Conservation (phyloP, 1,139 yeast genomes). For the Diutina mesorugosa region DNA sequence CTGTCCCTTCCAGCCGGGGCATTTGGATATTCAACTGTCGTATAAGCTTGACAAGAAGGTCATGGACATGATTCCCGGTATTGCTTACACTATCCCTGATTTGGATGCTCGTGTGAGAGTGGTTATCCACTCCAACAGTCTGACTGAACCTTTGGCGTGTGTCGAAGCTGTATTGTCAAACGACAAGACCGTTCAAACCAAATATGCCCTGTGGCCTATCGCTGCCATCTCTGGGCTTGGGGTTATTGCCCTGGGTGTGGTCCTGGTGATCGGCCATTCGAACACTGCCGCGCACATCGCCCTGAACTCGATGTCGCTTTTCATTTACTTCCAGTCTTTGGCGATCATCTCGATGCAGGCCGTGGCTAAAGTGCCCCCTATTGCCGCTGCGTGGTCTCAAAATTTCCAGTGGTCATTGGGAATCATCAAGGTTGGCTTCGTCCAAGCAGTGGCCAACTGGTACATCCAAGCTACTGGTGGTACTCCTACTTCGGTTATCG, state of each 20-base stretch:
- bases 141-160: conserved; percentile 60
- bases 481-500: conserved; percentile 57
- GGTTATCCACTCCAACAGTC: conserved; percentile 38
- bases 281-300: conserved; percentile 96
- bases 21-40: conserved; percentile 52
- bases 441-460: conserved; percentile 86
- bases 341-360: conserved; percentile 97
- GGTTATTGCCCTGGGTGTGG: conserved; percentile 72
- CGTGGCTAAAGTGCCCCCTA: conserved; percentile 84
- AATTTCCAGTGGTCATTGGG: conserved; percentile 97
- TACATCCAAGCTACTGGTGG: conserved; percentile 97
- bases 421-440: conserved; percentile 63
- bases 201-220: conserved; percentile 93
- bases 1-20: conserved; percentile 85
- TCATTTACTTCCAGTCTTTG: conserved; percentile 85
- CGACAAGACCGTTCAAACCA: conserved; percentile 90
- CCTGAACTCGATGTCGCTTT: conserved; percentile 83
- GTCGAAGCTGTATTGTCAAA: conserved; percentile 80
- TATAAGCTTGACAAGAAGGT: conserved; percentile 14
- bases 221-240: conserved; percentile 89
- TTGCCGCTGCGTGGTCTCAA: conserved; percentile 97
- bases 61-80: conserved; percentile 50
- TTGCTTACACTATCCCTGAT: conserved; percentile 88
- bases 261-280: conserved; percentile 80
- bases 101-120: conserved; percentile 86